Percentiles rank a stretch among this genome's conserved stretches.
Conservation (phyloP, 768 basidiomycete species). For the Termitomyces titanicus region DNA sequence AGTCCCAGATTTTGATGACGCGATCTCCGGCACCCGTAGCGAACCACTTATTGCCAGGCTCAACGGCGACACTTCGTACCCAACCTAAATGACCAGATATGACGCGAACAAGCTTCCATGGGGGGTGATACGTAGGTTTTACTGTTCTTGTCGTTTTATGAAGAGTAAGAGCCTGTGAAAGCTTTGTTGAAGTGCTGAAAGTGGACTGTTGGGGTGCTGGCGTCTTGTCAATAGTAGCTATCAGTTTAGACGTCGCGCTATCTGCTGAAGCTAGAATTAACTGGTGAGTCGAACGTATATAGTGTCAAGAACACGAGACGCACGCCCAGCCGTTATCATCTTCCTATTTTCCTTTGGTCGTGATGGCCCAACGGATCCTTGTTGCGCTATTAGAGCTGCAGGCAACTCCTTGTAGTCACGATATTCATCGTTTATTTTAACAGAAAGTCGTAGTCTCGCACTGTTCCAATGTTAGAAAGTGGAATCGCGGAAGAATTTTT, state of each 20-base stretch:
- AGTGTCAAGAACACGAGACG: constrained; percentile 20
- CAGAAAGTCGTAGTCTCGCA: constrained; percentile 67
- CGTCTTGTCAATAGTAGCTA: constrained; percentile 72
- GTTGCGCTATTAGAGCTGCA: constrained; percentile 73
- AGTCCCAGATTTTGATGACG: constrained; percentile 98
- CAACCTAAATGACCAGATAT: constrained; percentile 98
- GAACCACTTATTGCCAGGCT: constrained; percentile 99
- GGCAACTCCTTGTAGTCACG: constrained; percentile 83
- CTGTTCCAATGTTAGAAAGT: constrained; percentile 29
- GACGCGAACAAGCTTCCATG: constrained; percentile 94
- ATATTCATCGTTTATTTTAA: constrained; percentile 91
- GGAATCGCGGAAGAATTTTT: not conserved
- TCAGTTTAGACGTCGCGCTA: constrained; percentile 58
- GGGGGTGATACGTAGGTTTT: constrained; percentile 94
- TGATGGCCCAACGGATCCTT: constrained; percentile 77
- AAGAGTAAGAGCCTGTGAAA: constrained; percentile 87
- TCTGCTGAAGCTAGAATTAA: constrained; percentile 31
- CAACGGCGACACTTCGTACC: constrained; percentile 95
- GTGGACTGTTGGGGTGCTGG: constrained; percentile 68
- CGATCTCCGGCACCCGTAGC: constrained; percentile 97
- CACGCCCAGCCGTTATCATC: constrained; percentile 71
- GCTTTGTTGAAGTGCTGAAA: constrained; percentile 55
- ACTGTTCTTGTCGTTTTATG: constrained; percentile 93
- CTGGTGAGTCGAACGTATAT: constrained; percentile 1
- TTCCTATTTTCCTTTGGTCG: constrained; percentile 63